Evolutionary conservation across 2,329 filamentous ascomycete species (phyloP).

Genomic region (Paraphoma sp.): DNA sequence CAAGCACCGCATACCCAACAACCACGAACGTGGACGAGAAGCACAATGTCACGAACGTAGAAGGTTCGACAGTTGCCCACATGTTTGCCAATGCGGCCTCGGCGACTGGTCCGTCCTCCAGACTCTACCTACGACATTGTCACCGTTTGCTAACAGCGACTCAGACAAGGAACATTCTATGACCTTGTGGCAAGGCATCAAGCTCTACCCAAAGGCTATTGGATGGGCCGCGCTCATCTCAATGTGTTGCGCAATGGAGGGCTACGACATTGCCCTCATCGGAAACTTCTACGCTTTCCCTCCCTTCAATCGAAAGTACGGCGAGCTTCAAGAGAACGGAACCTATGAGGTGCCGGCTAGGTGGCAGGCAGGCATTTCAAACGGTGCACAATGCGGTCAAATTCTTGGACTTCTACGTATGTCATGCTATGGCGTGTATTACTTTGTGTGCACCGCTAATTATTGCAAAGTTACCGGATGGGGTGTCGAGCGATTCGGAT

Average conservation of each 20-base stretch:
- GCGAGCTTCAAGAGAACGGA: constrained; percentile 34
- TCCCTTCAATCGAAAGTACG: constrained; percentile 49
- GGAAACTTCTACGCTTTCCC: constrained; percentile 71
- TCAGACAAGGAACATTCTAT: constrained; percentile 29
- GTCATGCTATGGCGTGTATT: constrained; percentile 46
- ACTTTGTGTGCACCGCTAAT: too few relatives aligned
- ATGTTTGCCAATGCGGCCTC: not conserved
- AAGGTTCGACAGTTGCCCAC: too few relatives aligned
- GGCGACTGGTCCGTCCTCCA: not conserved
- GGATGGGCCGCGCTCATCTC: constrained; percentile 82
- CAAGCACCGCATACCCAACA: too few relatives aligned
- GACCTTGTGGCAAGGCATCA: constrained; percentile 71
- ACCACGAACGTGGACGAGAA: too few relatives aligned
- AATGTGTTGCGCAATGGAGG: constrained; percentile 86
- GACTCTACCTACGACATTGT: not conserved
- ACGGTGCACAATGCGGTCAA: not conserved
- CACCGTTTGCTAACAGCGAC: not conserved
- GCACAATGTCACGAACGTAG: too few relatives aligned
- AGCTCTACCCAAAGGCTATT: constrained; percentile 82
- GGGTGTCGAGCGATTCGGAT: constrained; percentile 45
- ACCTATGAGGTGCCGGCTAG: constrained; percentile 30
- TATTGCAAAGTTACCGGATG: constrained; percentile 39
- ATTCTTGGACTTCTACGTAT: constrained; percentile 43
- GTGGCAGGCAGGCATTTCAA: not conserved
- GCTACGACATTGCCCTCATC: constrained; percentile 79